Base-by-base conservation (phyloP, 768 basidiomycete genomes). In the Podaxis sp. region DNA sequence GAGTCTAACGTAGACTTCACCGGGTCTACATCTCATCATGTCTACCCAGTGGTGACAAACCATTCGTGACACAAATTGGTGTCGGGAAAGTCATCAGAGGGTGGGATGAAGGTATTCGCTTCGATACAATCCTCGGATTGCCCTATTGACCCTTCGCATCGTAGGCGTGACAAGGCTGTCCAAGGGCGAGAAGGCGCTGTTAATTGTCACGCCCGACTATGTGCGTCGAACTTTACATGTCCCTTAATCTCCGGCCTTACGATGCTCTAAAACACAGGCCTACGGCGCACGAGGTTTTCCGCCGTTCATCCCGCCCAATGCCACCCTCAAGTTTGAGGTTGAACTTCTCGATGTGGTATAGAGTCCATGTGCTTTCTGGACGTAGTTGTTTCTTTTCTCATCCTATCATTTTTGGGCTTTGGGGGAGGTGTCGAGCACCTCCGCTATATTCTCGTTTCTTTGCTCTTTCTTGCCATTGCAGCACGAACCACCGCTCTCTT, bases 281-380 rank as follows among this genome's bases (percentile, higher is more conserved):
- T 93, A 93, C 66, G 92, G 92, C 17, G 19, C 75, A 26, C 83
- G 88, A 30, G 93, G 93, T 5, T 93, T 89, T 75, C 86, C 88
- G 8, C 90, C 90, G 15, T 79, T 90, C 65, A 95, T 95, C 74
- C 92, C 92, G 11, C 73, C 89, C 67, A 87, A 94, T 71, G 72
- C 90, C 4, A 86, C 83, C 17, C 83, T 96, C 74, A 81, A 76
- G 65, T 95, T 95, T 70, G 92, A 93, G 76, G 91, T 96, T 57
- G 91, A 95, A 76, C 80, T 96, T 57, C 65, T 94, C 61, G 80
- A 84, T 74, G 40, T 61, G 42, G 48, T 24, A 36, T 62, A 51
- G 49, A 30, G 19, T n/a, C 55, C 24, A 6, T n/a, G 48, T 22
- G 42, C 9, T 15, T 24, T 48, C 19, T 55, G 46, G 53, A 48